Conservation (phyloP, 2,329 filamentous ascomycete species). For the Tolypocladium tropicale region DNA sequence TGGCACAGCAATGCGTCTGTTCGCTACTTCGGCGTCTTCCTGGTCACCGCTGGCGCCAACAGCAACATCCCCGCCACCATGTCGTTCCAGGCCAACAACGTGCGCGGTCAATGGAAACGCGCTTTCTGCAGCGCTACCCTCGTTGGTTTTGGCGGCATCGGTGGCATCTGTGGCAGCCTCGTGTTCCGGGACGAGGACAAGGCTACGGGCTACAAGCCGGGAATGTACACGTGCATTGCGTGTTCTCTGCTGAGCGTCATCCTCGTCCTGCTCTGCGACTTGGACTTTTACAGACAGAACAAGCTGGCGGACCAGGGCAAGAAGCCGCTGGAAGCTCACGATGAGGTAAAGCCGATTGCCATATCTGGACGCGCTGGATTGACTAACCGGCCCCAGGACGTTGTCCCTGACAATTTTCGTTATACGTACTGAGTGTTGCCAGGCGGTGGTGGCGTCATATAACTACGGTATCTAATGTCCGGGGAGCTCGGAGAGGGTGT, state of each 20-base stretch:
- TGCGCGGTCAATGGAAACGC: slow-evolving; percentile 81
- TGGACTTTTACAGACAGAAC: slow-evolving; percentile 34
- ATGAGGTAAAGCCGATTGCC: slow-evolving; percentile 31
- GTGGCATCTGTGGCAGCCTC: slow-evolving; percentile 65
- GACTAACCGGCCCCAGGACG: not conserved
- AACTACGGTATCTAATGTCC: not conserved
- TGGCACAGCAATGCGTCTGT: slow-evolving; percentile 46
- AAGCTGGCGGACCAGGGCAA: slow-evolving; percentile 41
- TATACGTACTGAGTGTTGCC: not conserved
- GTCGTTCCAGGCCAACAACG: slow-evolving; percentile 80
- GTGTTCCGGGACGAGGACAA: slow-evolving; percentile 55
- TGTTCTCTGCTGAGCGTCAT: slow-evolving; percentile 35
- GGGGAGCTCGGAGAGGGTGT: not conserved
- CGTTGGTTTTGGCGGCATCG: slow-evolving; percentile 66
- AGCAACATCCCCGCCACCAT: slow-evolving; percentile 66
- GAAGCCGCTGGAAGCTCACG: slow-evolving; percentile 34
- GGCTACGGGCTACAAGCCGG: slow-evolving; percentile 40
- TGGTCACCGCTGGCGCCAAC: slow-evolving; percentile 67
- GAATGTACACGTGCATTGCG: slow-evolving; percentile 45
- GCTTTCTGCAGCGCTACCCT: slow-evolving; percentile 68
- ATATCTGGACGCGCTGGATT: not conserved
- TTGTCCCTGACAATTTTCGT: not conserved
- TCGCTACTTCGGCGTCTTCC: slow-evolving; percentile 66
- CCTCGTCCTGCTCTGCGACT: slow-evolving; percentile 29
- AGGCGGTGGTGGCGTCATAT: not conserved